Percentiles rank a stretch among this genome's conserved stretches.
Conservation (phyloP, 2,329 filamentous ascomycete genomes). For the Fusarium nanum region DNA sequence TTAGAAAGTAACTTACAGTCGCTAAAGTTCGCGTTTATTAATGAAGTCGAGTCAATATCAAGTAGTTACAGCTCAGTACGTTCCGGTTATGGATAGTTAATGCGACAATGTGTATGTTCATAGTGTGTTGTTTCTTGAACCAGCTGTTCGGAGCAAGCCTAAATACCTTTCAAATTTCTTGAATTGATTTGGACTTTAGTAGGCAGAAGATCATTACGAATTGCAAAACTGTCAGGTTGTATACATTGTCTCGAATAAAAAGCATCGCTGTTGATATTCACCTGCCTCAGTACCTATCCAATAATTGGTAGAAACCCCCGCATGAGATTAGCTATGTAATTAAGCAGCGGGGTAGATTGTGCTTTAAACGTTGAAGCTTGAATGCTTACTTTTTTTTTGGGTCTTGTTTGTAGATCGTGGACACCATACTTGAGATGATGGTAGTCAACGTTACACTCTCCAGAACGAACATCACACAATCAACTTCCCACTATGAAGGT, state of each 20-base stretch:
- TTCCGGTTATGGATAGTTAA: neutral
- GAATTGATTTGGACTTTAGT: neutral
- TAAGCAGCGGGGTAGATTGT: slow-evolving; percentile 2
- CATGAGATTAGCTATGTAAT: neutral
- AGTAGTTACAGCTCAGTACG: neutral
- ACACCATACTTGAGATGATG: neutral
- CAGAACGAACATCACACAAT: neutral
- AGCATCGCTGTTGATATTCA: no score
- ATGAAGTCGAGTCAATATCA: neutral
- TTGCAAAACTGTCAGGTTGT: neutral
- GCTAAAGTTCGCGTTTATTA: neutral
- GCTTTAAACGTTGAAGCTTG: neutral
- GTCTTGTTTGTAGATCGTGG: neutral
- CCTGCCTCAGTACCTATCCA: neutral
- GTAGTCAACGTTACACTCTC: neutral
- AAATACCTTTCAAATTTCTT: neutral
- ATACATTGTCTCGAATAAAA: neutral
- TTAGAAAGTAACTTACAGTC: neutral
- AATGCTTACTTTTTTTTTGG: slow-evolving; percentile 7
- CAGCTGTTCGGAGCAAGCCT: neutral
- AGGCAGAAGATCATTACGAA: neutral
- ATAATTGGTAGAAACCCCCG: slow-evolving; percentile 2
- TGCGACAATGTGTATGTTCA: neutral
- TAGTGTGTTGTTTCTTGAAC: neutral
- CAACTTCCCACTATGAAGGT: neutral